Percentiles rank a stretch among this genome's conserved stretches.
Conservation (phyloP, 371 early-diverging fungal genomes). For the Mortierella sp. region DNA sequence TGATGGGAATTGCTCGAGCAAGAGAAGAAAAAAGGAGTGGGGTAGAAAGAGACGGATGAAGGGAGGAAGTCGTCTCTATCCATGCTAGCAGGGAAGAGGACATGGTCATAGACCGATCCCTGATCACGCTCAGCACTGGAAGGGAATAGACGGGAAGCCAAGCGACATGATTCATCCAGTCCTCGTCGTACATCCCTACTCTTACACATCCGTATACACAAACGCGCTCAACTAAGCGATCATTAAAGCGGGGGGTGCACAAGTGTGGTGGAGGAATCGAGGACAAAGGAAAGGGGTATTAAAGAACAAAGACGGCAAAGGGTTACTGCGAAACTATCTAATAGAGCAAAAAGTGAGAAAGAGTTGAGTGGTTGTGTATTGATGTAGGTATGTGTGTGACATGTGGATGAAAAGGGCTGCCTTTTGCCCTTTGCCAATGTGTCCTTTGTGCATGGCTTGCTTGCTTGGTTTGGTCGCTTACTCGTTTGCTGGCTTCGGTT, state of each 20-base stretch:
- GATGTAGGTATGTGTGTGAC: not conserved
- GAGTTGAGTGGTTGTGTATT: not conserved
- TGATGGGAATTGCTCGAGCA: not conserved
- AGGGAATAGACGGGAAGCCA: not conserved
- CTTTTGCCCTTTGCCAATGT: not conserved
- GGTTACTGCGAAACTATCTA: not conserved
- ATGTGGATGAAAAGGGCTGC: not conserved
- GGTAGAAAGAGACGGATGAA: not conserved
- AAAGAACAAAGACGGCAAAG: not conserved
- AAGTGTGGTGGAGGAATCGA: not conserved
- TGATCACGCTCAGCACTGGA: slow-evolving; percentile 4
- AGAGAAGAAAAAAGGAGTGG: not conserved
- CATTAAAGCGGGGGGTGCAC: not conserved
- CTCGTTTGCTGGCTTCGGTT: not conserved
- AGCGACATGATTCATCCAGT: not conserved
- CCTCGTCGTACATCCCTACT: too few species aligned
- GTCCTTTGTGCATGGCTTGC: not conserved
- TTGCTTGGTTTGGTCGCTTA: not conserved
- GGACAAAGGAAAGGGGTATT: not conserved
- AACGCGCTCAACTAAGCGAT: not conserved
- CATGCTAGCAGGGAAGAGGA: not conserved
- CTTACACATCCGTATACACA: not conserved
- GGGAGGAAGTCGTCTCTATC: not conserved
- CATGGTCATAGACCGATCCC: not conserved
- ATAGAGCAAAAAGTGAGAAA: not conserved